phyloP scores from a whole-genome alignment of 2,329 filamentous ascomycete genomes.

The Dactylella cylindrospora region DNA sequence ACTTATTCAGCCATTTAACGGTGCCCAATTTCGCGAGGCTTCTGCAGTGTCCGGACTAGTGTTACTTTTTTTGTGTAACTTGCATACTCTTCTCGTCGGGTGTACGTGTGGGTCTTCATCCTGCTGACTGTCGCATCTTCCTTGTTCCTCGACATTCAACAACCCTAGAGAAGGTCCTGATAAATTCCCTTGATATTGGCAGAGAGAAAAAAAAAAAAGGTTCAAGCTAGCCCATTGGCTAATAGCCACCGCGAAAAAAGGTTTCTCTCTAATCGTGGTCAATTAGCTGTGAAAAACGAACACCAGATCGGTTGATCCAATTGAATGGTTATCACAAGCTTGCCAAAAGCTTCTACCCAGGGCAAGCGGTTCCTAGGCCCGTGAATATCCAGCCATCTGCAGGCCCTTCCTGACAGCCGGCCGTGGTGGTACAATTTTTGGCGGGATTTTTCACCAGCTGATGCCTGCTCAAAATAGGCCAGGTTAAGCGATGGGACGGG shows the following conservation, averaged over 20 bases:
- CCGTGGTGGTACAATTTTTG: background rate
- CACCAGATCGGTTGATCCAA: conserved; percentile 12
- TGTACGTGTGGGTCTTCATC: too few relatives aligned
- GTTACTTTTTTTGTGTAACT: conserved; percentile 42
- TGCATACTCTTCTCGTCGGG: conserved; percentile 5
- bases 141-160: too few relatives aligned
- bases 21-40: conserved; percentile 8
- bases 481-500: conserved; percentile 37
- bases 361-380: conserved; percentile 22
- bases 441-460: conserved; percentile 18
- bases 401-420: background rate
- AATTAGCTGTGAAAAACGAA: background rate
- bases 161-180: too few relatives aligned
- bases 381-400: conserved; percentile 8
- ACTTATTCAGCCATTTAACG: conserved; percentile 12
- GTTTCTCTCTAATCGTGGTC: too few relatives aligned
- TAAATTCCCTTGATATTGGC: too few relatives aligned
- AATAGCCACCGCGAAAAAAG: too few relatives aligned
- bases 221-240: too few relatives aligned
- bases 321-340: conserved; percentile 7
- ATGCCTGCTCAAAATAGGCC: conserved; percentile 17
- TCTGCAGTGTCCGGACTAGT: conserved; percentile 36
- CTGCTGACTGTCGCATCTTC: too few relatives aligned
- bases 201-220: too few relatives aligned
- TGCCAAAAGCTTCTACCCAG: background rate